phyloP scores from a whole-genome alignment of 2,329 filamentous ascomycete species.

The Graphilbum fragrans region DNA sequence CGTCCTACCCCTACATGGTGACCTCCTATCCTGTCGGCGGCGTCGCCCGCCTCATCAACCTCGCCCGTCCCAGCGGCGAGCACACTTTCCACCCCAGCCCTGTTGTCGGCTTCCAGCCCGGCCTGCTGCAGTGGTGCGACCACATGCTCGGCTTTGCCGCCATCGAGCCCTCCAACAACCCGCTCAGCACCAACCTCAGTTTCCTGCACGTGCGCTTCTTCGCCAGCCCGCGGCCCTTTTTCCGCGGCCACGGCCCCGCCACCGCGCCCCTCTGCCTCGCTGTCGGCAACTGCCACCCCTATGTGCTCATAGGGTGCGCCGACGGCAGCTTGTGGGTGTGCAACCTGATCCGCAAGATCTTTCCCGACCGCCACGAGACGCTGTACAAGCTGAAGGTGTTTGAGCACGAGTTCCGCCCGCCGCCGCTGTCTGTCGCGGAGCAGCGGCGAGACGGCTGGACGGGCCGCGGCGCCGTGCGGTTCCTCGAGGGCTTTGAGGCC shows the following conservation, averaged over 20 bases:
- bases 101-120: conserved; percentile 38
- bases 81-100: conserved; percentile 39
- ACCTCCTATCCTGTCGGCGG: conserved; percentile 43
- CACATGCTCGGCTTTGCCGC: conserved; percentile 42
- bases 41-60: conserved; percentile 37
- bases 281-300: conserved; percentile 39
- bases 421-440: conserved; percentile 5
- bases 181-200: conserved; percentile 37
- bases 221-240: conserved; percentile 38
- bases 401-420: conserved; percentile 39
- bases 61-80: conserved; percentile 38
- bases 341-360: conserved; percentile 31
- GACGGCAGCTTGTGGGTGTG: conserved; percentile 29
- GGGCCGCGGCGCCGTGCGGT: conserved; percentile 29
- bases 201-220: conserved; percentile 42
- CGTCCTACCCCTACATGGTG: conserved; percentile 42
- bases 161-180: conserved; percentile 38
- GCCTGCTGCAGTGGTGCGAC: conserved; percentile 41
- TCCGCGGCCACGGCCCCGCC: conserved; percentile 25
- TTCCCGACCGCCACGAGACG: conserved; percentile 25
- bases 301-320: conserved; percentile 32
- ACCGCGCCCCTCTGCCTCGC: conserved; percentile 32
- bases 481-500: conserved; percentile 37
- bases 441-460: too few relatives aligned
- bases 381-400: conserved; percentile 32